Conservation (phyloP, 2,329 filamentous ascomycete genomes). For the Rhynchosporium secalis region DNA sequence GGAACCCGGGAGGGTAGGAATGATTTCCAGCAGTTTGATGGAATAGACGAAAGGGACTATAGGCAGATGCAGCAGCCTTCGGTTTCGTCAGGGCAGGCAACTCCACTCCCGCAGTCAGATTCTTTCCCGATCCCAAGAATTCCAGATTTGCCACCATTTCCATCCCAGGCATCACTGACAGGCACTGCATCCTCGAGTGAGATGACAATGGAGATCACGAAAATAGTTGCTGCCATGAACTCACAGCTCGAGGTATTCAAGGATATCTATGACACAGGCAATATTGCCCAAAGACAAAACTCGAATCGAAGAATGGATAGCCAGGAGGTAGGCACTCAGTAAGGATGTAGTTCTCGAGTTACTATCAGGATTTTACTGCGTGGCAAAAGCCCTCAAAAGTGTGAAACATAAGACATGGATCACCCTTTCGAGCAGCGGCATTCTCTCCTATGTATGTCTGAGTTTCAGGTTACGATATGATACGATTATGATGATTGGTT, state of each 20-base stretch:
- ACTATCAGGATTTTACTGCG: not conserved
- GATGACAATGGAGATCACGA: slow-evolving; percentile 33
- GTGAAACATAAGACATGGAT: not conserved
- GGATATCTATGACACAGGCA: slow-evolving; percentile 30
- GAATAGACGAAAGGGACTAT: slow-evolving; percentile 28
- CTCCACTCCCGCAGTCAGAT: not conserved
- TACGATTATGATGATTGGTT: not conserved
- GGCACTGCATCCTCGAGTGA: slow-evolving; percentile 33
- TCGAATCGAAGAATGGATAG: slow-evolving; percentile 14
- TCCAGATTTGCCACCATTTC: slow-evolving; percentile 23
- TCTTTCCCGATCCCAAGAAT: not conserved
- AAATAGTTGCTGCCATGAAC: slow-evolving; percentile 30
- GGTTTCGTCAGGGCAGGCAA: slow-evolving; percentile 7
- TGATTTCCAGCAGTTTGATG: slow-evolving; percentile 21
- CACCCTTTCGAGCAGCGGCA: no score
- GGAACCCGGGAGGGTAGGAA: not conserved
- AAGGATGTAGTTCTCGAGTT: not conserved
- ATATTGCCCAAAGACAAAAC: slow-evolving; percentile 19
- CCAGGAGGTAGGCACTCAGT: not conserved
- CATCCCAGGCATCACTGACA: slow-evolving; percentile 32
- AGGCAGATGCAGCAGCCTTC: slow-evolving; percentile 27
- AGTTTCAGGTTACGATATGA: not conserved
- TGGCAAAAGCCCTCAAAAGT: not conserved
- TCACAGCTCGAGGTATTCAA: slow-evolving; percentile 34
- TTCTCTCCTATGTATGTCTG: slow-evolving; percentile 2